Evolutionary conservation across 148 eudicot species (phyloP), one percentile per base, ranked within the genome.

Genomic region (Silene conica): DNA sequence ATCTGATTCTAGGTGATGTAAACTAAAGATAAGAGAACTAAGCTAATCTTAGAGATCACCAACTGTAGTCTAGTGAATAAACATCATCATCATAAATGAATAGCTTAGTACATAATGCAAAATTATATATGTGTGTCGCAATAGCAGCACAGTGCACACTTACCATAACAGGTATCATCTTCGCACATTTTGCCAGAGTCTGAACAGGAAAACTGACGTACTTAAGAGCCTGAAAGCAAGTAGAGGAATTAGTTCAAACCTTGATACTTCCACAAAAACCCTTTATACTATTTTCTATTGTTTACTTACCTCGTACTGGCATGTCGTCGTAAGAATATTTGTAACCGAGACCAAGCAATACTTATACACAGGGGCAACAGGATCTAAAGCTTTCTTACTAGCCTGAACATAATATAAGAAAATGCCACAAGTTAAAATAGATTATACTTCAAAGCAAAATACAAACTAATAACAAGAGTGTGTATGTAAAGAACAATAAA

Each of bases 151-250:
- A 57, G 64, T 65, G 52, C 28, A 83, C 93, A 83, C 93, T 70
- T 82, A 93, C 98, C 98, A 93, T 93, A 56, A 93, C 97, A 68
- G 98, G 98, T 67, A 93, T 93, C 98, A 91, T 93, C 77, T 93
- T 93, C 76, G 95, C 98, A 83, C 98, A 93, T 83, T 93, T 93
- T 66, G 98, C 92, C 58, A 93, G 89, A 6, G 98, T 93, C 81
- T 93, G 98, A 73, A 93, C 91, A 21, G 98, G 98, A 77, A 93
- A 93, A 77, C 97, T 91, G 81, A 93, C 98, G 82, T 93, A 93
- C 78, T 93, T 93, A 57, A 93, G 97, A 59, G 98, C 98, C 97
- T 93, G 89, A 50, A 75, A 74, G 43, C 71, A 82, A 71, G 8
- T 69, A 68, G 50, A 12, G 4, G 58, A 54, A 8, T 28, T 20